Conservation (phyloP, 2,329 filamentous ascomycete genomes). For the Chaetothyriales sp. region DNA sequence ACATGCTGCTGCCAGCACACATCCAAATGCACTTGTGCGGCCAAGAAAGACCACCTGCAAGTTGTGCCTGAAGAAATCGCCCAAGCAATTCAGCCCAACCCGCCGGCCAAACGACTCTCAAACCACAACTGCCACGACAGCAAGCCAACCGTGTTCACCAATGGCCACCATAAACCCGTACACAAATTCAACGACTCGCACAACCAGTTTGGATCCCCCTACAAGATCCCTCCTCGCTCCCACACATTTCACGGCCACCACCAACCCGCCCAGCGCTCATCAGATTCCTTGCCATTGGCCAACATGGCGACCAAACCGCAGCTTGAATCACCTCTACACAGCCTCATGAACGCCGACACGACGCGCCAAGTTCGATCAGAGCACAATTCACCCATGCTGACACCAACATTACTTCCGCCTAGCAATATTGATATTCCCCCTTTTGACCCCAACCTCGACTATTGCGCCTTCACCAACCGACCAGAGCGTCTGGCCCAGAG, state of each 20-base stretch:
- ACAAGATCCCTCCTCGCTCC: conserved; percentile 41
- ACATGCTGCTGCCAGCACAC: conserved; percentile 40
- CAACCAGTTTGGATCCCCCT: conserved; percentile 43
- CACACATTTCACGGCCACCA: conserved; percentile 35
- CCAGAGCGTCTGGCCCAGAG: conserved; percentile 7
- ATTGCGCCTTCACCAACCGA: conserved; percentile 11
- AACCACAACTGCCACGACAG: conserved; percentile 37
- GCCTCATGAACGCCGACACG: conserved; percentile 17
- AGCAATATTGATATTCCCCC: conserved; percentile 21
- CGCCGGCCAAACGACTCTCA: conserved; percentile 38
- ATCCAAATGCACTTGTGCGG: conserved; percentile 44
- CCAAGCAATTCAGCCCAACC: conserved; percentile 22
- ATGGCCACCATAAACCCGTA: conserved; percentile 49
- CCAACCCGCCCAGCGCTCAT: conserved; percentile 35
- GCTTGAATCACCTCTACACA: conserved; percentile 17
- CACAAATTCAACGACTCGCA: conserved; percentile 52
- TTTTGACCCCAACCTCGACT: conserved; percentile 19
- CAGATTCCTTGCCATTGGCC: conserved; percentile 35
- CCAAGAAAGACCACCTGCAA: conserved; percentile 42
- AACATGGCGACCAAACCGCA: conserved; percentile 17
- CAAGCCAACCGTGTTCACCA: conserved; percentile 45
- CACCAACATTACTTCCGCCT: conserved; percentile 11
- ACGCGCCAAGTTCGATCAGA: conserved; percentile 29
- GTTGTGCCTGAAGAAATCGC: conserved; percentile 29
- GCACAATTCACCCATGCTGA: conserved; percentile 31